These are phyloP conservation scores for Pythium aphanidermatum DNA, from an alignment of 352 stramenopile species.

Conservation along the genomic window DNA sequence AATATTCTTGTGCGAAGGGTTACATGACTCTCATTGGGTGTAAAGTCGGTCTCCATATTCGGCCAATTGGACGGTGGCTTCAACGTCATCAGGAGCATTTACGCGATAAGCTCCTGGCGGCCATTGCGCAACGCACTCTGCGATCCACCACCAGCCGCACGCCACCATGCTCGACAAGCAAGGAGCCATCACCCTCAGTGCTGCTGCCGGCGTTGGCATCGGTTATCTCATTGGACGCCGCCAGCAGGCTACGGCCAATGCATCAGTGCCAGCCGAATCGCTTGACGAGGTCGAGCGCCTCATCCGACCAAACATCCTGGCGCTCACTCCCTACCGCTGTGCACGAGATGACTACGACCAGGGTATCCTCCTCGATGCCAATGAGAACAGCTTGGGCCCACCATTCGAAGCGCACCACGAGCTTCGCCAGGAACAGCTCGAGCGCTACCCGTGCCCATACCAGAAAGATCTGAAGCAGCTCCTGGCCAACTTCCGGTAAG, in stretches of 20 bases:
- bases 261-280: not conserved
- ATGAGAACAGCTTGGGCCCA: constrained; percentile 97
- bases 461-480: constrained; percentile 90
- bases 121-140: not conserved
- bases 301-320: constrained; percentile 96
- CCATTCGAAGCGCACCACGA: constrained; percentile 70
- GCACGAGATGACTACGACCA: constrained; percentile 95
- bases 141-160: constrained; percentile 1
- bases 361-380: constrained; percentile 95
- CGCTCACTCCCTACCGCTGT: constrained; percentile 95
- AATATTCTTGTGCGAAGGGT: constrained; percentile 14
- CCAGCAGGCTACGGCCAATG: constrained; percentile 17
- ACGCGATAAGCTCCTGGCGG: not conserved
- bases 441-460: constrained; percentile 96
- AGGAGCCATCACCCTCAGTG: constrained; percentile 46
- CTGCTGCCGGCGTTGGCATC: constrained; percentile 57
- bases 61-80: constrained; percentile 17
- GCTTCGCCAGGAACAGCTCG: constrained; percentile 70
- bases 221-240: constrained; percentile 60
- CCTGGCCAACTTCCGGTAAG: constrained; percentile 79
- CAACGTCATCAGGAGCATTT: constrained; percentile 19
- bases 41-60: not conserved
- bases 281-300: constrained; percentile 79
- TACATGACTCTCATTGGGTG: constrained; percentile 11
- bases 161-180: constrained; percentile 60